A percentile compares a stretch with the other conserved stretches of the same genome.
Conservation (phyloP, 2,329 filamentous ascomycete species). For the Chrysosporium keratinophilum region DNA sequence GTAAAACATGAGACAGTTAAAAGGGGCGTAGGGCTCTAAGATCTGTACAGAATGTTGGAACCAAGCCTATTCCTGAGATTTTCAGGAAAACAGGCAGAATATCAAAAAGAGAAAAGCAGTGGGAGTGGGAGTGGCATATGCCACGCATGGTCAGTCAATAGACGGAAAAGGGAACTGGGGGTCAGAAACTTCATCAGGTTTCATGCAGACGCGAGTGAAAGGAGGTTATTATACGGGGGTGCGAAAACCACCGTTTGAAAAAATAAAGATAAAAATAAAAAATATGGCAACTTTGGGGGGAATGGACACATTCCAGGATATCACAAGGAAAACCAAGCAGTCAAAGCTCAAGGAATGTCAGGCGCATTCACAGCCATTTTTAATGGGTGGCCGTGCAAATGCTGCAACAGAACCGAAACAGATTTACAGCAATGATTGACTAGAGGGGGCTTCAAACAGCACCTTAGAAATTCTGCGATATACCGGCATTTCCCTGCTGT, state of each 20-base stretch:
- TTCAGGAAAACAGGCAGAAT: too few relatives aligned
- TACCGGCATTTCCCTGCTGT: slow-evolving; percentile 70
- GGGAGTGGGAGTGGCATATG: too few relatives aligned
- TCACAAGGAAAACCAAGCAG: neutral
- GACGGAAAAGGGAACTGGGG: slow-evolving; percentile 20
- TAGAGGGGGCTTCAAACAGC: neutral
- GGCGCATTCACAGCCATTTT: neutral
- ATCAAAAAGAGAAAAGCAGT: too few relatives aligned
- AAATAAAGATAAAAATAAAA: slow-evolving; percentile 14
- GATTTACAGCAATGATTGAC: neutral
- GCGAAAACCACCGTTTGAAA: neutral
- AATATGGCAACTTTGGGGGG: neutral
- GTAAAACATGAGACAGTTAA: too few relatives aligned
- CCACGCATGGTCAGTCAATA: too few relatives aligned
- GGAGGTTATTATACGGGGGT: neutral
- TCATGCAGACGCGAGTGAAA: slow-evolving; percentile 7
- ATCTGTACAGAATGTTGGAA: too few relatives aligned
- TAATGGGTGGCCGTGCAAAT: neutral
- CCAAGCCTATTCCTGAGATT: too few relatives aligned
- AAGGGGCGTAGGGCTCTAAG: too few relatives aligned
- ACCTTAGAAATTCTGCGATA: slow-evolving; percentile 84
- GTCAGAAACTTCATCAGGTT: slow-evolving; percentile 12
- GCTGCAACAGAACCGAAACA: neutral
- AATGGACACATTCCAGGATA: slow-evolving; percentile 1
- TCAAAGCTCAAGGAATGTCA: neutral